A percentile compares a stretch with the other conserved stretches of the same genome.
Evolutionary conservation across 2,329 filamentous ascomycete genomes (phyloP).

Genomic region (Fusarium incarnatum): DNA sequence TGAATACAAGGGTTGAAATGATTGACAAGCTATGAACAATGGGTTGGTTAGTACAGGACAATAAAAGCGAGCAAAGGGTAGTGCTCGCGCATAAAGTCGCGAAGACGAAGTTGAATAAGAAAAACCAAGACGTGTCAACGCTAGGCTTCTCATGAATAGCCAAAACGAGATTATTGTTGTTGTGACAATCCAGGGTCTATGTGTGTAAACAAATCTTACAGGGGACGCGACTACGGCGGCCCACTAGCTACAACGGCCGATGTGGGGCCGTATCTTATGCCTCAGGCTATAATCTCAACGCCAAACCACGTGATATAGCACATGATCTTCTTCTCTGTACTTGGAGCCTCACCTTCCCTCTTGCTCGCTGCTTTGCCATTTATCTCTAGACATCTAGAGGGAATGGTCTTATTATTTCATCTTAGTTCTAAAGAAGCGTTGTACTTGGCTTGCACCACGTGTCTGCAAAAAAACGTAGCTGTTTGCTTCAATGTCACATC

Average conservation of each 20-base stretch:
- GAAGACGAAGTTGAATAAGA: constrained; percentile 42
- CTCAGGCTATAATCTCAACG: constrained; percentile 34
- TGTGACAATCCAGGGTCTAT: constrained; percentile 43
- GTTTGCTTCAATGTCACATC: neutral
- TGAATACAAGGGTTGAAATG: constrained; percentile 27
- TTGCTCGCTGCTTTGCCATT: neutral
- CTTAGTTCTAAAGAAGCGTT: neutral
- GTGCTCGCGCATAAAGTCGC: constrained; percentile 43
- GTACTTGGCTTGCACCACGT: neutral
- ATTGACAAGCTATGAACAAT: constrained; percentile 38
- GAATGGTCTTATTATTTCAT: neutral
- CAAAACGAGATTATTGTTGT: constrained; percentile 44
- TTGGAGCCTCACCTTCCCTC: neutral
- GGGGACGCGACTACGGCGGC: constrained; percentile 40
- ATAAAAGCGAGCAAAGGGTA: constrained; percentile 33
- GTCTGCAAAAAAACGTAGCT: neutral
- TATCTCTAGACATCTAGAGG: neutral
- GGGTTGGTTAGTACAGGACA: constrained; percentile 22
- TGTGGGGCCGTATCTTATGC: constrained; percentile 41
- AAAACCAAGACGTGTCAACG: constrained; percentile 40
- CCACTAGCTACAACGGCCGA: constrained; percentile 1
- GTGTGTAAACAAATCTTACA: constrained; percentile 49
- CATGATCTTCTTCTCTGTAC: constrained; percentile 8
- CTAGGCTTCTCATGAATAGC: constrained; percentile 39
- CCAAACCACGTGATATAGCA: constrained; percentile 31